Percentiles rank a stretch among this genome's conserved stretches.
phyloP scores from a whole-genome alignment of 2,329 filamentous ascomycete species.

The Coniochaeta hoffmannii region DNA sequence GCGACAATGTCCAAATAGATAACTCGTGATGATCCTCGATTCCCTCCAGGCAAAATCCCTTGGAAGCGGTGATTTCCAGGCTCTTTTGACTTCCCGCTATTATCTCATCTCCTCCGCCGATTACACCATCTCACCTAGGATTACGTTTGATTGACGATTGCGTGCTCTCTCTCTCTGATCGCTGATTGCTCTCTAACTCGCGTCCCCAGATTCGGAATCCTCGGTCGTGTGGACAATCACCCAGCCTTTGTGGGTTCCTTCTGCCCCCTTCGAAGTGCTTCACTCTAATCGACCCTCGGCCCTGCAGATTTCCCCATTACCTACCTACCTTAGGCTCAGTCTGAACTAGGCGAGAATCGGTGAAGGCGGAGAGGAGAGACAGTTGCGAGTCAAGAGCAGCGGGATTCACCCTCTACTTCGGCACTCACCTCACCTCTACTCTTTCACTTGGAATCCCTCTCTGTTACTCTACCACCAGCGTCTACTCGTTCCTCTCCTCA shows the following conservation, averaged over 20 bases:
- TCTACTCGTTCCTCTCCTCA: not conserved
- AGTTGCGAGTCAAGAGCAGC: not conserved
- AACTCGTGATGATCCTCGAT: not conserved
- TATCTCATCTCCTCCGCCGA: constrained; percentile 14
- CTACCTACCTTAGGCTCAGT: not conserved
- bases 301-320: not conserved
- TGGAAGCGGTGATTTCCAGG: not conserved
- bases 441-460: not conserved
- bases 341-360: not conserved
- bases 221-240: not conserved
- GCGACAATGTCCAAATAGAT: not conserved
- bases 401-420: not conserved
- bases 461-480: not conserved
- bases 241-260: not conserved
- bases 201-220: not conserved
- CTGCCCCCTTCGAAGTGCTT: not conserved
- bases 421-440: not conserved
- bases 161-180: not conserved
- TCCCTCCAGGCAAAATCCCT: not conserved
- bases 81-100: not conserved
- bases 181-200: not conserved
- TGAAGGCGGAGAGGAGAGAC: not conserved
- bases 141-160: not conserved
- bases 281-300: not conserved
- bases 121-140: constrained; percentile 15